Percentiles rank a stretch among this genome's conserved stretches.
phyloP scores from a whole-genome alignment of 805 yeast species.

The Pichia manshurica region DNA sequence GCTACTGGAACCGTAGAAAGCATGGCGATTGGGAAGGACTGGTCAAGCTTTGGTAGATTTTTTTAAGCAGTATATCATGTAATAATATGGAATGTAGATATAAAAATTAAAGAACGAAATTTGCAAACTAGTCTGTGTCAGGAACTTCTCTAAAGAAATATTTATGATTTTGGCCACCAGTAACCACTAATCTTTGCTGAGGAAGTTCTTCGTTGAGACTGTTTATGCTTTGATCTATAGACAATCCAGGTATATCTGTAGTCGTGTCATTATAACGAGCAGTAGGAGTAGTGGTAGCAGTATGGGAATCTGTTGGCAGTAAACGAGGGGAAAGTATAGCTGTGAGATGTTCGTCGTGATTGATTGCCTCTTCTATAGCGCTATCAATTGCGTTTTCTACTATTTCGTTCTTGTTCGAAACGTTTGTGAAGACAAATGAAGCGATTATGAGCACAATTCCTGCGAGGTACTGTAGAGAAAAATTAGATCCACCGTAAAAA shows the following conservation, averaged over 20 bases:
- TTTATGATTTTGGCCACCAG: slow-evolving; percentile 32
- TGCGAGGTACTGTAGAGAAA: slow-evolving; percentile 34
- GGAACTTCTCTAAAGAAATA: slow-evolving; percentile 30
- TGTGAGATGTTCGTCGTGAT: slow-evolving; percentile 39
- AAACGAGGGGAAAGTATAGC: slow-evolving; percentile 43
- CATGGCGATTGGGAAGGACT: slow-evolving; percentile 55
- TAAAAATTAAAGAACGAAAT: not conserved
- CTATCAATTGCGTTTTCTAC: slow-evolving; percentile 43
- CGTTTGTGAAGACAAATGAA: slow-evolving; percentile 42
- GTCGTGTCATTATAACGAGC: not conserved
- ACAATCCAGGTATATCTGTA: slow-evolving; percentile 25
- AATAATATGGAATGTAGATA: not conserved
- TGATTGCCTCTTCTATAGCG: slow-evolving; percentile 43
- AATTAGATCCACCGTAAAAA: slow-evolving; percentile 30
- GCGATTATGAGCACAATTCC: slow-evolving; percentile 44
- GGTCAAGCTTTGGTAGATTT: slow-evolving; percentile 47
- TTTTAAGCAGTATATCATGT: not conserved
- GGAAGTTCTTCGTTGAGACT: not conserved
- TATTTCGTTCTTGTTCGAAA: slow-evolving; percentile 40
- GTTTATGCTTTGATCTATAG: slow-evolving; percentile 15
- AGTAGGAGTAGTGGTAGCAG: no score
- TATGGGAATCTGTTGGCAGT: not conserved
- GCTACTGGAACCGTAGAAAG: slow-evolving; percentile 79
- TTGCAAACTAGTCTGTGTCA: slow-evolving; percentile 2
- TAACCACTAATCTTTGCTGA: slow-evolving; percentile 25